These are phyloP conservation scores for Gyromitra esculenta DNA, from an alignment of 2,329 filamentous ascomycete genomes.

Conservation along the genomic window DNA sequence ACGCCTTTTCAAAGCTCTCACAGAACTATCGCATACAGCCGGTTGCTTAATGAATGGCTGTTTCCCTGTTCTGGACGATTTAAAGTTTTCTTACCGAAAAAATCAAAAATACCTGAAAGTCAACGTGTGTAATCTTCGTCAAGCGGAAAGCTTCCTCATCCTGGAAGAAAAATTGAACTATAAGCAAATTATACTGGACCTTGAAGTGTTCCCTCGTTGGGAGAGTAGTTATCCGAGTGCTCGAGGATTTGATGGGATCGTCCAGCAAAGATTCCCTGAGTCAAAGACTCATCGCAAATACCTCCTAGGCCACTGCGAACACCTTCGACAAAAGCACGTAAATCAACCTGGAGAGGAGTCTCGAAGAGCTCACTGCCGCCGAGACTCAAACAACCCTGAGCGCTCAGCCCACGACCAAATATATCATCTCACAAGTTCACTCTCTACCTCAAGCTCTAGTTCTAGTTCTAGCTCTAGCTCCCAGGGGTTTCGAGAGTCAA, in stretches of 20 bases:
- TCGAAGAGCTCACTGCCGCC: not conserved
- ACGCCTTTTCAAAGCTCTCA: not conserved
- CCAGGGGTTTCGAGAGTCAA: not conserved
- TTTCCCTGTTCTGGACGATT: not conserved
- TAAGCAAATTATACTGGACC: not conserved
- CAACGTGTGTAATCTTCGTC: not conserved
- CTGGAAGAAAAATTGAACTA: not conserved
- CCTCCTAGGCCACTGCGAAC: not conserved
- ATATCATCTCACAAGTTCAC: not conserved
- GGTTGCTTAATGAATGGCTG: not conserved
- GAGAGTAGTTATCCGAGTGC: not conserved
- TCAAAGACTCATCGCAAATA: not conserved
- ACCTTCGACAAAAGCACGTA: not conserved
- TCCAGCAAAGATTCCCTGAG: not conserved
- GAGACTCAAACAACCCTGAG: not conserved
- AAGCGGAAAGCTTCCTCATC: not conserved
- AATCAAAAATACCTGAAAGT: not conserved
- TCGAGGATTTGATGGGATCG: not conserved
- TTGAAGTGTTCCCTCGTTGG: not conserved
- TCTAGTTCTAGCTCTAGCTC: not conserved
- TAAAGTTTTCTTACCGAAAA: not conserved
- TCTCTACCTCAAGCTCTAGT: not conserved
- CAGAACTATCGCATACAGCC: not conserved
- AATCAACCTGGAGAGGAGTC: not conserved
- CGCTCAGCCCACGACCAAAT: not conserved